Evolutionary conservation across 108 stramenopile genomes (phyloP).

Genomic region (Nitzschia putrida): DNA sequence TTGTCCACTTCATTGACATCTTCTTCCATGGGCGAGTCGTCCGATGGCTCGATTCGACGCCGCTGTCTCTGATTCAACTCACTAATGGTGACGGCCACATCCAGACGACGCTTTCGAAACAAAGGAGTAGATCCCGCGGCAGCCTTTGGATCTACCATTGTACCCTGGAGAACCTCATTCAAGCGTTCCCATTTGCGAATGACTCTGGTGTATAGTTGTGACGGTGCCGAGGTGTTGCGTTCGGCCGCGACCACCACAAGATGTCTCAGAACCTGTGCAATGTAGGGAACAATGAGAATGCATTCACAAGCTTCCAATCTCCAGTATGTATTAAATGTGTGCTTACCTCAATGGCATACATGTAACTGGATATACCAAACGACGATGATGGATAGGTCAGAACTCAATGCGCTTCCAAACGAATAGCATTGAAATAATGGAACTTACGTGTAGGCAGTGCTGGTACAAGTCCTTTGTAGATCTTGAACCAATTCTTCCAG

Average conservation of each 20-base stretch:
- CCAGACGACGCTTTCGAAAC: conserved; percentile 76
- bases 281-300: not conserved
- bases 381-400: not conserved
- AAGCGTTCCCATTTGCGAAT: conserved; percentile 78
- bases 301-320: not conserved
- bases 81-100: conserved; percentile 74
- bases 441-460: conserved; percentile 71
- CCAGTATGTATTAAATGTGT: not conserved
- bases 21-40: conserved; percentile 6
- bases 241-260: conserved; percentile 31
- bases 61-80: conserved; percentile 75
- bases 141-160: conserved; percentile 67
- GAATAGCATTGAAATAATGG: not conserved
- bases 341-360: conserved; percentile 71
- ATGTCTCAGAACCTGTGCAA: conserved; percentile 28
- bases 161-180: conserved; percentile 67
- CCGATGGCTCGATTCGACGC: conserved; percentile 43
- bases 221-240: not conserved
- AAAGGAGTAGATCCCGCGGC: conserved; percentile 51
- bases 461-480: conserved; percentile 73
- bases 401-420: not conserved
- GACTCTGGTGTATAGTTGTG: conserved; percentile 32
- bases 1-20: conserved; percentile 11
- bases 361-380: conserved; percentile 16
- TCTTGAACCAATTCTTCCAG: conserved; percentile 62